phyloP scores from a whole-genome alignment of 2,329 filamentous ascomycete genomes.

The Lasiodiplodia sp. region DNA sequence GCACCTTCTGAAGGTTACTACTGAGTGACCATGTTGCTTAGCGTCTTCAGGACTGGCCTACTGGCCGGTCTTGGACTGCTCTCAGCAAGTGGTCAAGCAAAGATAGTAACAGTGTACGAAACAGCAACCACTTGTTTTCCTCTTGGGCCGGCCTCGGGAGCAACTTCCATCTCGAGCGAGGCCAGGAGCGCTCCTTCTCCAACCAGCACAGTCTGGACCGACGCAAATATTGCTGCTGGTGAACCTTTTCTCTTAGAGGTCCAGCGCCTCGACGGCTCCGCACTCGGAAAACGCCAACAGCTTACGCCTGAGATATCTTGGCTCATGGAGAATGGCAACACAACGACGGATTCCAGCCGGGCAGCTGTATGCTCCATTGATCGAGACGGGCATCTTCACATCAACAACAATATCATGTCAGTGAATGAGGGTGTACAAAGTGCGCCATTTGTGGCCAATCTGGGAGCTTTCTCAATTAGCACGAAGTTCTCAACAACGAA shows the following conservation, averaged over 20 bases:
- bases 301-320: slow-evolving; percentile 32
- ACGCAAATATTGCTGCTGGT: slow-evolving; percentile 14
- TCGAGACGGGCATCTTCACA: slow-evolving; percentile 35
- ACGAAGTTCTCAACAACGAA: slow-evolving; percentile 39
- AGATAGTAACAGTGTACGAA: slow-evolving; percentile 11
- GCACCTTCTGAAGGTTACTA: not conserved
- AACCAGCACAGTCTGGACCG: slow-evolving; percentile 1
- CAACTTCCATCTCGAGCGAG: not conserved
- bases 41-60: not conserved
- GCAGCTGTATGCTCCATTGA: slow-evolving; percentile 42
- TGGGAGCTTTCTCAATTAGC: slow-evolving; percentile 36
- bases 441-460: slow-evolving; percentile 38
- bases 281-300: slow-evolving; percentile 6
- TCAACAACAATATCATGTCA: slow-evolving; percentile 34
- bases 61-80: not conserved
- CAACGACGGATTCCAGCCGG: slow-evolving; percentile 38
- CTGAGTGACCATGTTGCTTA: not conserved
- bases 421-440: slow-evolving; percentile 34
- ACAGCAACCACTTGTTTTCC: not conserved
- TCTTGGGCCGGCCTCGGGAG: not conserved
- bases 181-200: slow-evolving; percentile 2
- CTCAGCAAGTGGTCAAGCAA: not conserved
- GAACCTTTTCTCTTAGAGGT: slow-evolving; percentile 9
- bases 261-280: slow-evolving; percentile 32
- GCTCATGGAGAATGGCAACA: slow-evolving; percentile 42